Evolutionary conservation across 116 monocot genomes (phyloP).

Genomic region (Thalassia testudinum): DNA sequence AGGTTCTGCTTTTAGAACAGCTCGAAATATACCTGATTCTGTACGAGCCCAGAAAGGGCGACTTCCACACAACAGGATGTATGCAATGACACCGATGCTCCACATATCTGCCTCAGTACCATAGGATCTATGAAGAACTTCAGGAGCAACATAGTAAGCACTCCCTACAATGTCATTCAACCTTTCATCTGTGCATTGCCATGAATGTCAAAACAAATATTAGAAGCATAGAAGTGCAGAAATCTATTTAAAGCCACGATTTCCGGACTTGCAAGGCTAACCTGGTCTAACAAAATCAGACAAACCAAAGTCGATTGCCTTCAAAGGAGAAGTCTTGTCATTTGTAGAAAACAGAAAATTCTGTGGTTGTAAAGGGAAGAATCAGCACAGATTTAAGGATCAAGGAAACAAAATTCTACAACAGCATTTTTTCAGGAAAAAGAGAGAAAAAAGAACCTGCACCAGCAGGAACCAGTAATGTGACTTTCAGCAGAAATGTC

Average conservation of each 20-base stretch:
- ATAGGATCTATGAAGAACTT: slow-evolving; percentile 79
- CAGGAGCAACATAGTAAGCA: slow-evolving; percentile 90
- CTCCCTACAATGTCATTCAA: slow-evolving; percentile 88
- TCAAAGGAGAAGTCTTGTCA: slow-evolving; percentile 48
- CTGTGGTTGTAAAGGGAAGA: slow-evolving; percentile 8
- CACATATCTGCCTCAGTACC: slow-evolving; percentile 89
- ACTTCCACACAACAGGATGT: slow-evolving; percentile 69
- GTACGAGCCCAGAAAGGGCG: slow-evolving; percentile 81
- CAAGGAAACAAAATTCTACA: background rate
- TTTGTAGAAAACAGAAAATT: slow-evolving; percentile 69
- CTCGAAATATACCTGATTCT: slow-evolving; percentile 75
- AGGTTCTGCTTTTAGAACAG: slow-evolving; percentile 63
- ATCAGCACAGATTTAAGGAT: background rate
- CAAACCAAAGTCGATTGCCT: slow-evolving; percentile 76
- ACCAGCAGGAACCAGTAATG: too few relatives aligned
- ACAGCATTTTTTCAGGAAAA: too few relatives aligned
- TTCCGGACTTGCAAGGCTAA: slow-evolving; percentile 5
- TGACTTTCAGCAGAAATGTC: too few relatives aligned
- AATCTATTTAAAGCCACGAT: background rate
- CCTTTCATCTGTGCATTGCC: slow-evolving; percentile 46
- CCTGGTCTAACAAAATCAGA: slow-evolving; percentile 80
- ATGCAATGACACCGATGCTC: slow-evolving; percentile 77
- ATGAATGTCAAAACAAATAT: background rate
- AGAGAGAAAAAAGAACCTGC: too few relatives aligned
- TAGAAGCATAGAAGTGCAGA: background rate